Percentiles rank a stretch among this genome's conserved stretches.
phyloP scores from a whole-genome alignment of 805 yeast species.

The Citeromyces matritensis region DNA sequence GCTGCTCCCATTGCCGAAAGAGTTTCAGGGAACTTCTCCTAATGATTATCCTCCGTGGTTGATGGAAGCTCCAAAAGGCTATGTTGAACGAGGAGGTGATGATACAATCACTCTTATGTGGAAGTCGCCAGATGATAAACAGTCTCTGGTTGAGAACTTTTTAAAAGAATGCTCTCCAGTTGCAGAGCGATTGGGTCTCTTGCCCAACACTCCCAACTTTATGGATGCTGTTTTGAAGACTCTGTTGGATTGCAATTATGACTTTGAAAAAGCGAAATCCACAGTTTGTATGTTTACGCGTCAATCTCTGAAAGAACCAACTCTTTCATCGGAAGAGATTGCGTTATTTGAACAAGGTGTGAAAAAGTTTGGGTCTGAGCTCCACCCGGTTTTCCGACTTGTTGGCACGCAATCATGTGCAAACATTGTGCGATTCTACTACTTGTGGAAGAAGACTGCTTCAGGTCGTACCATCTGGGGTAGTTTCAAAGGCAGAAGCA shows the following conservation, averaged over 20 bases:
- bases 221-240: slow-evolving; percentile 55
- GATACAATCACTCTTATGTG: slow-evolving; percentile 53
- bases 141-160: slow-evolving; percentile 33
- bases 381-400: slow-evolving; percentile 54
- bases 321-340: slow-evolving; percentile 49
- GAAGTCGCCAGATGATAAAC: slow-evolving; percentile 24
- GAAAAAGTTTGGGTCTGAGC: slow-evolving; percentile 56
- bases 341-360: slow-evolving; percentile 64
- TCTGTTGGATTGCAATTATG: slow-evolving; percentile 34
- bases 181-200: slow-evolving; percentile 39
- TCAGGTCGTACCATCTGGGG: slow-evolving; percentile 75
- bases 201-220: slow-evolving; percentile 65
- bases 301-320: slow-evolving; percentile 59
- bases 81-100: slow-evolving; percentile 72
- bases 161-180: slow-evolving; percentile 35
- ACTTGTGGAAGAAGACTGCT: slow-evolving; percentile 81
- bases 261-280: slow-evolving; percentile 30
- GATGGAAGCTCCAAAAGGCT: slow-evolving; percentile 67
- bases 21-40: slow-evolving; percentile 21
- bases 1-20: slow-evolving; percentile 24
- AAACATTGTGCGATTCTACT: slow-evolving; percentile 76
- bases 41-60: slow-evolving; percentile 58
- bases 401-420: slow-evolving; percentile 65
- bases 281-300: slow-evolving; percentile 34
- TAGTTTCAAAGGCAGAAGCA: slow-evolving; percentile 53